phyloP scores from a whole-genome alignment of 169 alveolate genomes.

The Plasmodium coatneyi region DNA sequence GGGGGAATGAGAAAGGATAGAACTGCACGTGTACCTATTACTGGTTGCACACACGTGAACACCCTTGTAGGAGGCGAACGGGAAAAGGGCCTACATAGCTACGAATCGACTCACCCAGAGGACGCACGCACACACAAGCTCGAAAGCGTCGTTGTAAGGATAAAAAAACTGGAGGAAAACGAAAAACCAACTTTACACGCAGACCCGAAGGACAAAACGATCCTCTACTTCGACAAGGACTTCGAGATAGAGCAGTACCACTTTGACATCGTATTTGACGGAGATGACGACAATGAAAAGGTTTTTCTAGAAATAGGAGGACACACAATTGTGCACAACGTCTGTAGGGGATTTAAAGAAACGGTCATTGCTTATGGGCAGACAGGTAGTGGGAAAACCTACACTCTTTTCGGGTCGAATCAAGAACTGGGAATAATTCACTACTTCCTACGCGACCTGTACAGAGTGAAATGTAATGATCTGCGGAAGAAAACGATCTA shows the following conservation, averaged over 20 bases:
- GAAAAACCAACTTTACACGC: constrained; percentile 46
- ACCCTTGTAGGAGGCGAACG: not conserved
- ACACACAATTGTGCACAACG: constrained; percentile 35
- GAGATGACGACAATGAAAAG: constrained; percentile 30
- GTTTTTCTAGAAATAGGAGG: constrained; percentile 58
- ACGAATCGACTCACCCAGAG: not conserved
- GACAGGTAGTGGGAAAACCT: constrained; percentile 68
- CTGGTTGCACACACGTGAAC: not conserved
- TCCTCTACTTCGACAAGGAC: constrained; percentile 44
- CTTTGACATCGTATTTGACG: constrained; percentile 49
- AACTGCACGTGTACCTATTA: not conserved
- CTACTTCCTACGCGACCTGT: constrained; percentile 28
- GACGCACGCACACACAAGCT: not conserved
- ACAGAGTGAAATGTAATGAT: not conserved
- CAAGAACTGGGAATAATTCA: constrained; percentile 39
- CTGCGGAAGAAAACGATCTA: constrained; percentile 9
- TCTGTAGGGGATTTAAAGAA: constrained; percentile 52
- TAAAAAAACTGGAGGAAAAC: constrained; percentile 31
- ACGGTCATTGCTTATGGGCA: constrained; percentile 58
- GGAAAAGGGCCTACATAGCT: not conserved
- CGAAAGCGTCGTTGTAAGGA: constrained; percentile 55
- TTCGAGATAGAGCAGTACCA: constrained; percentile 49
- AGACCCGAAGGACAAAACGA: constrained; percentile 52
- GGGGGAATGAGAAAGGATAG: not conserved
- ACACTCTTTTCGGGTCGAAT: constrained; percentile 52